Percentiles rank a stretch among this genome's conserved stretches.
Evolutionary conservation across 2,329 filamentous ascomycete genomes (phyloP).

Genomic region (Teratosphaeria destructans): DNA sequence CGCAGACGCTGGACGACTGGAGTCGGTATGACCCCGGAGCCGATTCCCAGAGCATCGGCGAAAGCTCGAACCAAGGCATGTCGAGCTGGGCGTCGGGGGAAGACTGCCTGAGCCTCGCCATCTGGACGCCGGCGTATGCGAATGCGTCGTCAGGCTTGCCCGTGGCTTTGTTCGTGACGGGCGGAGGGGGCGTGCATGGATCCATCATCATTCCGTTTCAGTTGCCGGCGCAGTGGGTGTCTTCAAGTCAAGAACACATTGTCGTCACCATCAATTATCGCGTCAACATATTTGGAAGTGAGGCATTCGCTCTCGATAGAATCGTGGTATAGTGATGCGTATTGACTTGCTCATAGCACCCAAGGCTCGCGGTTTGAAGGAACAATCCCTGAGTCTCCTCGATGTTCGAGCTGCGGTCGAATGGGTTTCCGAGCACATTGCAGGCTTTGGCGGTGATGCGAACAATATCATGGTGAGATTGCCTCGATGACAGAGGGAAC

Average conservation of each 20-base stretch:
- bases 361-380: neutral
- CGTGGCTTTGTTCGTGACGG: conserved; percentile 38
- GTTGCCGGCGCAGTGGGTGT: neutral
- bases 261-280: neutral
- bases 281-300: neutral
- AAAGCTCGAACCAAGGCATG: neutral
- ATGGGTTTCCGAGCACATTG: neutral
- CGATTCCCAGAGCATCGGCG: neutral
- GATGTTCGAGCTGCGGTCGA: neutral
- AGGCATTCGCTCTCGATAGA: neutral
- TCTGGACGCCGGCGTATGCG: conserved; percentile 33
- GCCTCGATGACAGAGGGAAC: neutral
- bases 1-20: neutral
- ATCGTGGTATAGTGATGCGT: neutral
- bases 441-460: neutral
- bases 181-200: conserved; percentile 25
- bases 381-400: neutral
- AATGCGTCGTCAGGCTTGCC: conserved; percentile 26
- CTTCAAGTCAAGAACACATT: neutral
- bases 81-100: conserved; percentile 2
- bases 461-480: neutral
- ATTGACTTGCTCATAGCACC: neutral
- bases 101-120: conserved; percentile 37
- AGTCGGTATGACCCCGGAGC: neutral
- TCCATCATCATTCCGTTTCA: neutral